phyloP scores from a whole-genome alignment of 371 early-diverging fungal genomes.

The Rhizopus sp. region DNA sequence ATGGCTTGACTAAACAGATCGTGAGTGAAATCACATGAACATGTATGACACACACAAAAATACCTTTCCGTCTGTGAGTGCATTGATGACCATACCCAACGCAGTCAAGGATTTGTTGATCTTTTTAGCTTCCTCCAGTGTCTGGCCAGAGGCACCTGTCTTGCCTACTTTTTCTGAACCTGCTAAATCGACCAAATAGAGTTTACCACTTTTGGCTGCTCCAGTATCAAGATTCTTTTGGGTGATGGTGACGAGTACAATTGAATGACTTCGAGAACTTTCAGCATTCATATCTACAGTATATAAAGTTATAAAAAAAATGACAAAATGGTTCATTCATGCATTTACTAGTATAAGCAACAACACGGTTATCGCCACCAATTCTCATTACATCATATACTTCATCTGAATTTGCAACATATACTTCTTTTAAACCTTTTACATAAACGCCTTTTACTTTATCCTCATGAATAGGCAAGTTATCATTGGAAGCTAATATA shows the following conservation, averaged over 20 bases:
- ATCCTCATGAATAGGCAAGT: conserved; percentile 93
- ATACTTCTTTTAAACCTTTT: conserved; percentile 91
- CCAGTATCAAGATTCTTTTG: conserved; percentile 89
- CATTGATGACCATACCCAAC: conserved; percentile 98
- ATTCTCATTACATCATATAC: conserved; percentile 92
- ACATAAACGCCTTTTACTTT: conserved; percentile 92
- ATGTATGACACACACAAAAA: conserved; percentile 36
- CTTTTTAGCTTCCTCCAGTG: conserved; percentile 98
- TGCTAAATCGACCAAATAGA: conserved; percentile 98
- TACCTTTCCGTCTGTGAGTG: conserved; percentile 91
- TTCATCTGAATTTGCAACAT: conserved; percentile 87
- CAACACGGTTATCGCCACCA: conserved; percentile 82
- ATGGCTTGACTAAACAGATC: conserved; percentile 75
- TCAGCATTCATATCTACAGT: conserved; percentile 92
- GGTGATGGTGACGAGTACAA: conserved; percentile 89
- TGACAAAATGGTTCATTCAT: background rate
- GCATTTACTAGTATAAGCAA: conserved; percentile 76
- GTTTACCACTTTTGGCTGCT: conserved; percentile 81
- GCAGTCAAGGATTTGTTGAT: conserved; percentile 98
- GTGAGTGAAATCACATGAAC: background rate
- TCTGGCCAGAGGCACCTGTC: conserved; percentile 97
- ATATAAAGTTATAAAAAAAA: background rate
- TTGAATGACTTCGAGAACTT: conserved; percentile 94
- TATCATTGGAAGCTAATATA: conserved; percentile 72
- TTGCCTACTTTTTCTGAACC: conserved; percentile 98